Percentiles rank a stretch among this genome's conserved stretches.
phyloP scores from a whole-genome alignment of 164 flowering plant genomes.

The Vitis amurensis region DNA sequence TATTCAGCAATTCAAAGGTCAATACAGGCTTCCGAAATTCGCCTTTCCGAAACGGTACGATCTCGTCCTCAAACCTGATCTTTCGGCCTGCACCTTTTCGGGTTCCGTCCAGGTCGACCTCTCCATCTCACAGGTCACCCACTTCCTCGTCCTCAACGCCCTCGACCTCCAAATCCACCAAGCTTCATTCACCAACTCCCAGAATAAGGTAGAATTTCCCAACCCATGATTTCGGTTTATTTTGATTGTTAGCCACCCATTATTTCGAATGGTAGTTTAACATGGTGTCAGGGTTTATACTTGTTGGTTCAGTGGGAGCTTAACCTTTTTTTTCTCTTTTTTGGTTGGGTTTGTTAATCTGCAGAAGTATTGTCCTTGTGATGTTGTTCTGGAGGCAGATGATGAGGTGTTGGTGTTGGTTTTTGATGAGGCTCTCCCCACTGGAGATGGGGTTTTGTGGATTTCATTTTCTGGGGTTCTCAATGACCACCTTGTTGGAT shows the following conservation, averaged over 20 bases:
- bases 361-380: slow-evolving; percentile 35
- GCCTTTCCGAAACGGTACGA: slow-evolving; percentile 66
- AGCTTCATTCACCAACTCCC: slow-evolving; percentile 28
- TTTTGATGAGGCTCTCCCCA: slow-evolving; percentile 34
- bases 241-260: not conserved
- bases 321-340: not conserved
- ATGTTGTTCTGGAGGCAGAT: slow-evolving; percentile 38
- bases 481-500: slow-evolving; percentile 26
- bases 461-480: slow-evolving; percentile 33
- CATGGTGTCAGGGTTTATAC: too few species aligned
- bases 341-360: too few species aligned
- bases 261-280: too few species aligned
- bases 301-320: not conserved
- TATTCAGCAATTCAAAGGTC: slow-evolving; percentile 52
- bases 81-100: slow-evolving; percentile 52
- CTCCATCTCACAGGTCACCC: slow-evolving; percentile 40
- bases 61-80: slow-evolving; percentile 57
- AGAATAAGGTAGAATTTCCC: slow-evolving; percentile 11
- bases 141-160: slow-evolving; percentile 64
- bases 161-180: slow-evolving; percentile 43
- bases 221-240: not conserved
- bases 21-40: slow-evolving; percentile 55
- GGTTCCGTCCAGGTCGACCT: slow-evolving; percentile 49
- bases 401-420: slow-evolving; percentile 61
- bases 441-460: slow-evolving; percentile 38